Base-by-base conservation (phyloP, 805 yeast genomes). In the fission yeast (Schizosaccharomyces pombe) region DNA sequence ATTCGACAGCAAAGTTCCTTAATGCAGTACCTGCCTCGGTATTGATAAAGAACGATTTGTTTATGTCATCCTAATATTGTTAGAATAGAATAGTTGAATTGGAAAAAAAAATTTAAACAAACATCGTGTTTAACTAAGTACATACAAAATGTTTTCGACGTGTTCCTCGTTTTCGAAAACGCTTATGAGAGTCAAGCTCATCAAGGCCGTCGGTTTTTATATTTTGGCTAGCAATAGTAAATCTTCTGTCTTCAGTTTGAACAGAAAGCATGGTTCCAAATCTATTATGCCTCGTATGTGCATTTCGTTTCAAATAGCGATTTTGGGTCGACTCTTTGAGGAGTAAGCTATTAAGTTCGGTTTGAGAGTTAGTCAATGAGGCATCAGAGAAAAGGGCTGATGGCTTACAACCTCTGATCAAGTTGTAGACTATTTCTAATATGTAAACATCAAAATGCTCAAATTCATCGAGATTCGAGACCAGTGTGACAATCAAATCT, bases 221-320 rank as follows among this genome's bases (percentile, higher is more conserved):
- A 30, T 75, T 75, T 59, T 83, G 87, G 1, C 94, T 91, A 2
- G 91, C 74, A 1, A 85, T 74, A 4, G 84, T 75, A 19, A 82
- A 65, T 30, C 82, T 70, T 2, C 69, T 71, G 30, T 77, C 70
- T 54, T 79, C 56, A 3, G 51, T 28, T 24, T 80, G 75, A 57
- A 80, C 78, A 1, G 94, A 79, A 9, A 86, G 65, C 58, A 87
- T 68, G 0, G 96, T 79, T 0, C 98, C 98, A 68, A 89, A 89
- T 54, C 94, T 73, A 2, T 91, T 87, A 63, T 89, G 98, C 52
- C 98, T 73, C 0, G 85, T 72, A 1, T 83, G 74, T 1, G 78
- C 69, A 54, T 71, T 67, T 64, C 73, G 74, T 30, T 8, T 70
- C 69, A 52, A 77, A 33, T 65, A 62, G 43, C 67, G 69, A 56